phyloP scores from a whole-genome alignment of 2,329 filamentous ascomycete species.

The Epichloe uncinata region DNA sequence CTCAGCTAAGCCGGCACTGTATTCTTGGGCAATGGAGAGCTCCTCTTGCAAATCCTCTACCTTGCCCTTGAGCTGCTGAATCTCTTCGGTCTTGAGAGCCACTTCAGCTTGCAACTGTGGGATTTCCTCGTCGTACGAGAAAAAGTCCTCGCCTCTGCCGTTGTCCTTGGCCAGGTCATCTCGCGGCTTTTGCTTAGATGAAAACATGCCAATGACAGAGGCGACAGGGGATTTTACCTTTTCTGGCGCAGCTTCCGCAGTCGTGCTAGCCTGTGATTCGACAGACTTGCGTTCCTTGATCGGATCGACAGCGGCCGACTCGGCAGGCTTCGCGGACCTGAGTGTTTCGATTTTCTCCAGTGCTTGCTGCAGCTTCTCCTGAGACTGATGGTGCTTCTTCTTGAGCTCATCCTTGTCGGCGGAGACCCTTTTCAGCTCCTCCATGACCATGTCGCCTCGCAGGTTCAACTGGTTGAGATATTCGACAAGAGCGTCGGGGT shows the following conservation, averaged over 20 bases:
- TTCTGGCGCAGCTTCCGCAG: slow-evolving; percentile 9
- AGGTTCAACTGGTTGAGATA: slow-evolving; percentile 79
- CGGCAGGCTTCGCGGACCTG: slow-evolving; percentile 20
- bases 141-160: slow-evolving; percentile 55
- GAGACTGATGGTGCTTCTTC: slow-evolving; percentile 57
- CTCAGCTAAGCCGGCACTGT: slow-evolving; percentile 49
- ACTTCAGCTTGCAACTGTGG: slow-evolving; percentile 68
- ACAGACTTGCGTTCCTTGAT: slow-evolving; percentile 19
- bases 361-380: slow-evolving; percentile 48
- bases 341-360: slow-evolving; percentile 48
- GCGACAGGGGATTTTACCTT: slow-evolving; percentile 34
- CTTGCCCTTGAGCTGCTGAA: slow-evolving; percentile 55
- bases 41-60: slow-evolving; percentile 57
- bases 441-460: slow-evolving; percentile 85
- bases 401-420: slow-evolving; percentile 69
- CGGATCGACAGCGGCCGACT: slow-evolving; percentile 17
- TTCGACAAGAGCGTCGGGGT: slow-evolving; percentile 73
- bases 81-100: slow-evolving; percentile 54
- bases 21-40: slow-evolving; percentile 57
- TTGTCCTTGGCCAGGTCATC: slow-evolving; percentile 14
- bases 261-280: slow-evolving; percentile 5
- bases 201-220: slow-evolving; percentile 36
- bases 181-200: slow-evolving; percentile 30
- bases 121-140: slow-evolving; percentile 83
- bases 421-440: slow-evolving; percentile 79